Base-by-base conservation (phyloP, 768 basidiomycete species). In the Pluteus cervinus region DNA sequence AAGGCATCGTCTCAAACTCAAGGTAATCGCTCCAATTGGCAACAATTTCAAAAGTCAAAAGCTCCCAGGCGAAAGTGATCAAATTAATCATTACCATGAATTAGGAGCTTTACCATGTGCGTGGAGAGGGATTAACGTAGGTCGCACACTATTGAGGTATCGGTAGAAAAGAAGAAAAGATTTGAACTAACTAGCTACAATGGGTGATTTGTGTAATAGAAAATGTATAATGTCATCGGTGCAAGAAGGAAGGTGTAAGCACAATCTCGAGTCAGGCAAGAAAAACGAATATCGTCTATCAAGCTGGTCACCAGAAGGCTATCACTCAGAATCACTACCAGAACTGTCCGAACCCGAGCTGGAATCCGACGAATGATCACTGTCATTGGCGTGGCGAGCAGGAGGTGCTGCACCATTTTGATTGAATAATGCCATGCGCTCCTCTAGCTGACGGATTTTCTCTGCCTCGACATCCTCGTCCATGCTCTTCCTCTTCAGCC, bases 401-500 rank as follows among this genome's bases (percentile, higher is more conserved):
- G 58, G 53, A n/a, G 61, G 50, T 14, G 57, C 43, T 7, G 57
- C 52, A 26, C 59, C 66, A 33, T 63, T 69, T 43, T 76, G 68
- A 36, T 91, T 84, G 56, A 98, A 93, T 21, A 87, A 71, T 20
- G 76, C 72, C 68, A 97, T 81, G 44, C 89, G 81, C 50, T 81
- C 81, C 61, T 99, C 94, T 29, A 99, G 72, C 57, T 79, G 73
- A 35, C 85, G 76, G 53, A 99, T 99, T 69, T 93, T 90, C 67
- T 90, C 91, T 6, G 88, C 85, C 63, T 99, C 94, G 23, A 84
- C 85, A 47, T 90, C 87, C 65, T 98, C 92, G 55, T 97, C 91
- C 87, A 97, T 93, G 55, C 85, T 88, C 72, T 92, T 91, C 41
- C 91, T 81, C 59, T 92, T 90, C 32, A 90, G 66, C 7, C 92